Percentiles rank a stretch among this genome's conserved stretches.
These are phyloP conservation scores for Bondarzewia mesenterica DNA, from an alignment of 1,284 basidiomycete genomes.

Conservation along the genomic window DNA sequence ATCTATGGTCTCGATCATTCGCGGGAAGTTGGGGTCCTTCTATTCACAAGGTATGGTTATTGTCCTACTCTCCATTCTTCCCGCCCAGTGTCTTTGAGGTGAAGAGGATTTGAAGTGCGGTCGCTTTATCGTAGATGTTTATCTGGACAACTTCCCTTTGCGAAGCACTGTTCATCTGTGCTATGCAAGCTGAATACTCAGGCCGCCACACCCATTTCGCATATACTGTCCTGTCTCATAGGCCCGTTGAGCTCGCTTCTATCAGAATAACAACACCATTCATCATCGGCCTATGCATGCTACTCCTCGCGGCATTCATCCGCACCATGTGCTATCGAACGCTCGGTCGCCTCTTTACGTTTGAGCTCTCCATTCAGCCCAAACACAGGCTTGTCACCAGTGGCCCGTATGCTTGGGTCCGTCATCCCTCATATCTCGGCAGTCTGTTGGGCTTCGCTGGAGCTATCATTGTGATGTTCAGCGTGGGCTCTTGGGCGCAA, in stretches of 20 bases:
- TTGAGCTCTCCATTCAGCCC: neutral
- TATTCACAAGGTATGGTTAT: neutral
- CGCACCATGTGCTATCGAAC: neutral
- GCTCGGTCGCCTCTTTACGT: constrained; percentile 2
- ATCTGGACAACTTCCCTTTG: neutral
- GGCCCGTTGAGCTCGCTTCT: neutral
- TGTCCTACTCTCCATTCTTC: neutral
- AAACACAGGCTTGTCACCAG: constrained; percentile 3
- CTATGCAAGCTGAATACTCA: neutral
- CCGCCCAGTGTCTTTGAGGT: too few species aligned
- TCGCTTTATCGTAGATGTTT: neutral
- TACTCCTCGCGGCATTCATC: neutral
- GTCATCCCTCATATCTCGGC: constrained; percentile 1
- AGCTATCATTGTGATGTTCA: neutral
- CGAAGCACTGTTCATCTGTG: neutral
- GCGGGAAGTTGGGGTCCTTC: neutral
- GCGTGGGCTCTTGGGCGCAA: neutral
- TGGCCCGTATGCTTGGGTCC: constrained; percentile 3
- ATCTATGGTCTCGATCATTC: neutral
- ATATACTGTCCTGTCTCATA: neutral
- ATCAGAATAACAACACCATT: neutral
- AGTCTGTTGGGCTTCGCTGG: neutral
- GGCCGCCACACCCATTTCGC: neutral
- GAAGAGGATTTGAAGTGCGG: too few species aligned
- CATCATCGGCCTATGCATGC: neutral